Conservation (phyloP, 176 grass and related monocot species). For the Olyra latifolia region DNA sequence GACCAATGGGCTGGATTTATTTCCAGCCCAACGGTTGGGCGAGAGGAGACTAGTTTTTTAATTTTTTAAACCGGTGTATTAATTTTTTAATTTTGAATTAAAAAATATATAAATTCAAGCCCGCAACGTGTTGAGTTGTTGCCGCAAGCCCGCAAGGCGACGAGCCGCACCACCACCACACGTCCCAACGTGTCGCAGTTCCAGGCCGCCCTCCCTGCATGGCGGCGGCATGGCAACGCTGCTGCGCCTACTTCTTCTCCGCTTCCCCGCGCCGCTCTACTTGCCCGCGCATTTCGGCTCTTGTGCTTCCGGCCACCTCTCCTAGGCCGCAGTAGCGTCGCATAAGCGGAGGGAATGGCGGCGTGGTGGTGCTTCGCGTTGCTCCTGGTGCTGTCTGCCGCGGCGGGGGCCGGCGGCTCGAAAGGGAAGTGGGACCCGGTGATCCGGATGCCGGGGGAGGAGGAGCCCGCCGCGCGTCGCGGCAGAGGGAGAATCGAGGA, state of each 20-base stretch:
- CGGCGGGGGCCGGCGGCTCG: conserved; percentile 21
- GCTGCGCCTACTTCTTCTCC: conserved; percentile 22
- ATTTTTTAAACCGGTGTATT: too few relatives aligned
- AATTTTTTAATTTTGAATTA: too few relatives aligned
- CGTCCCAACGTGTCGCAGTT: conserved; percentile 56
- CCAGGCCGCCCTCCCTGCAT: conserved; percentile 44
- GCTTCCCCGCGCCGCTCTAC: background rate
- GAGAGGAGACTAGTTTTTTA: too few relatives aligned
- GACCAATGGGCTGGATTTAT: too few relatives aligned
- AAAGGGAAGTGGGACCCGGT: conserved; percentile 45
- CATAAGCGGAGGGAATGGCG: conserved; percentile 3
- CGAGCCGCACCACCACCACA: conserved; percentile 47
- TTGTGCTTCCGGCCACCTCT: background rate
- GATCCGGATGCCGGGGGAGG: conserved; percentile 62
- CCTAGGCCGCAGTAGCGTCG: background rate
- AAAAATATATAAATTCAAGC: too few relatives aligned
- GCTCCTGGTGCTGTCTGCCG: conserved; percentile 28
- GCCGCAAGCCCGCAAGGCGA: conserved; percentile 30
- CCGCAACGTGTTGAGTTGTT: too few relatives aligned
- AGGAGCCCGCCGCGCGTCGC: background rate
- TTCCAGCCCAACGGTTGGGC: too few relatives aligned
- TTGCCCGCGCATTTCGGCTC: background rate
- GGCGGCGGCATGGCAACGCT: conserved; percentile 23
- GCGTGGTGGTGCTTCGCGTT: conserved; percentile 27
- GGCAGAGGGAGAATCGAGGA: background rate